A percentile compares a stretch with the other conserved stretches of the same genome.
Conservation (phyloP, 495 filamentous ascomycete genomes). For the Xylaria longipes region DNA sequence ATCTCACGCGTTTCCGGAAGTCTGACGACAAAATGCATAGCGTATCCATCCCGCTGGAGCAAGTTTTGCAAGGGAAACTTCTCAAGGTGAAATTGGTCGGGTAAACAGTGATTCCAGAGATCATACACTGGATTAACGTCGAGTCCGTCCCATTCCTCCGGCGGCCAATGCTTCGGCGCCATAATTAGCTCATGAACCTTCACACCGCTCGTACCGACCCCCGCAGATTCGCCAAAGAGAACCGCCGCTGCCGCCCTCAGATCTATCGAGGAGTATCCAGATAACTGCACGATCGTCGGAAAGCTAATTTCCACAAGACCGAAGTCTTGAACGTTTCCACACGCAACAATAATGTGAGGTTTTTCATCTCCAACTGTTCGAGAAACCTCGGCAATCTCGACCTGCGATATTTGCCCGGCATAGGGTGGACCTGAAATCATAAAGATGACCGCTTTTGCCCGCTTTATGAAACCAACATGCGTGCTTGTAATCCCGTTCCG, state of each 20-base stretch:
- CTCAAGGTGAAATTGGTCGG: constrained; percentile 51
- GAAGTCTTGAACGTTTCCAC: constrained; percentile 47
- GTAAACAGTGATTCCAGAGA: constrained; percentile 59
- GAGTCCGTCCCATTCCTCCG: constrained; percentile 54
- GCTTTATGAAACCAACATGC: constrained; percentile 65
- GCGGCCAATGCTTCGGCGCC: constrained; percentile 52
- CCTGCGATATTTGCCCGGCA: constrained; percentile 47
- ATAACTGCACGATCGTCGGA: constrained; percentile 54
- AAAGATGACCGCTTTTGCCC: constrained; percentile 61
- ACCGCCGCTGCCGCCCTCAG: constrained; percentile 61
- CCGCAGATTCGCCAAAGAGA: constrained; percentile 55
- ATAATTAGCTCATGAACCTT: constrained; percentile 48
- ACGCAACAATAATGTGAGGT: constrained; percentile 58
- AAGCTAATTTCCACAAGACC: constrained; percentile 48
- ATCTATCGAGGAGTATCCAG: constrained; percentile 55
- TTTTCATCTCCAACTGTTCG: constrained; percentile 52
- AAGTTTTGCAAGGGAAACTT: constrained; percentile 55
- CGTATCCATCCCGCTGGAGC: constrained; percentile 65
- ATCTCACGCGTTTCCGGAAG: constrained; percentile 56
- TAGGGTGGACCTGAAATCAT: constrained; percentile 52
- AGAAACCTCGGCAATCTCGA: constrained; percentile 51
- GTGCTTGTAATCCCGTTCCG: constrained; percentile 63
- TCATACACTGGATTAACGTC: constrained; percentile 51
- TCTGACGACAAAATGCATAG: constrained; percentile 67
- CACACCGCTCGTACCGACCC: constrained; percentile 28